Conservation (phyloP, 1,139 yeast genomes). For the Protomyces inouyei region DNA sequence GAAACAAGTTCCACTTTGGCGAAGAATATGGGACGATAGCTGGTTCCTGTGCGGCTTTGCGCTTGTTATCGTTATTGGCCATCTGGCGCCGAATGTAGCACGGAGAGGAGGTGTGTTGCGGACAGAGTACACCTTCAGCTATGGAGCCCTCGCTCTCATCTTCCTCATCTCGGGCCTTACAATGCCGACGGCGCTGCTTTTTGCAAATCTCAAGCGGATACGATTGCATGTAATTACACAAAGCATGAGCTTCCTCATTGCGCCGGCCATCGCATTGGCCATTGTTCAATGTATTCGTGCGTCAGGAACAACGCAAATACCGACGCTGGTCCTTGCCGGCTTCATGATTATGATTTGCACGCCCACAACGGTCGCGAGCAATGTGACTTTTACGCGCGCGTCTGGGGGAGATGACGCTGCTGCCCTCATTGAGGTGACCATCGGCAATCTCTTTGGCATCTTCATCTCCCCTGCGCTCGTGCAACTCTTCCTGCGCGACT, state of each 20-base stretch:
- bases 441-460: slow-evolving; percentile 80
- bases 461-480: slow-evolving; percentile 79
- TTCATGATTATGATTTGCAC: slow-evolving; percentile 75
- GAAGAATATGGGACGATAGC: not conserved
- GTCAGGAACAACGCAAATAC: slow-evolving; percentile 55
- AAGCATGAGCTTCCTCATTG: slow-evolving; percentile 63
- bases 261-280: slow-evolving; percentile 72
- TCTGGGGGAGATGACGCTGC: slow-evolving; percentile 77
- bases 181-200: slow-evolving; percentile 59
- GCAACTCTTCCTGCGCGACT: slow-evolving; percentile 57
- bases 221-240: slow-evolving; percentile 74
- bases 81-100: slow-evolving; percentile 75
- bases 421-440: slow-evolving; percentile 75
- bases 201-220: slow-evolving; percentile 64
- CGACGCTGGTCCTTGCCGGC: slow-evolving; percentile 72
- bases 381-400: slow-evolving; percentile 82
- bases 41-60: slow-evolving; percentile 78
- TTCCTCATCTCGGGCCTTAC: slow-evolving; percentile 76
- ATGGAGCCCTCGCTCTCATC: slow-evolving; percentile 81
- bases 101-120: slow-evolving; percentile 71
- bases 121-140: slow-evolving; percentile 71
- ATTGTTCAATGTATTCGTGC: slow-evolving; percentile 61
- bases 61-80: slow-evolving; percentile 66
- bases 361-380: slow-evolving; percentile 86
- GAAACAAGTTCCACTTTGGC: not conserved